phyloP scores from a whole-genome alignment of 768 basidiomycete genomes.

The Filobasidium floriforme region DNA sequence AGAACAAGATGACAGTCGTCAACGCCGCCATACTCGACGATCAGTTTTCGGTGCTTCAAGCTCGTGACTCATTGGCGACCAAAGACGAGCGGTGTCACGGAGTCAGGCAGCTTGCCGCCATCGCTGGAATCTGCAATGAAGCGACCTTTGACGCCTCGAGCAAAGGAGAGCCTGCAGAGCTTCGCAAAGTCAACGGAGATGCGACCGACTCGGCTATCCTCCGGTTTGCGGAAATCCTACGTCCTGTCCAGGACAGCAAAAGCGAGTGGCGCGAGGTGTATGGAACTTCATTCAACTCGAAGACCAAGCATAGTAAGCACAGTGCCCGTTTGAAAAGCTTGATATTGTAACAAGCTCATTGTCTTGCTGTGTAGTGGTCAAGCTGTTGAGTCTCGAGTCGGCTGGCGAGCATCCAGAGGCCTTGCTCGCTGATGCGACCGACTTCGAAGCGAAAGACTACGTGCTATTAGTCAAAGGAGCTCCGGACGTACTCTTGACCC shows the following conservation, averaged over 20 bases:
- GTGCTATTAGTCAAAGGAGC: conserved; percentile 57
- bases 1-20: conserved; percentile 57
- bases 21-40: conserved; percentile 48
- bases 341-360: neutral
- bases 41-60: conserved; percentile 26
- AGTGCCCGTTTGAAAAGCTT: neutral
- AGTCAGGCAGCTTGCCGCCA: conserved; percentile 37
- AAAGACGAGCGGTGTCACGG: conserved; percentile 9
- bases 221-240: conserved; percentile 46
- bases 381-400: neutral
- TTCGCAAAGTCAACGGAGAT: conserved; percentile 50
- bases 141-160: conserved; percentile 49
- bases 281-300: conserved; percentile 47
- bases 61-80: conserved; percentile 29
- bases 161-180: conserved; percentile 35
- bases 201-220: conserved; percentile 58
- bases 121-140: conserved; percentile 54
- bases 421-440: neutral
- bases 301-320: conserved; percentile 51
- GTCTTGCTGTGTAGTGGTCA: conserved; percentile 17
- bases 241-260: conserved; percentile 26
- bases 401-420: too few relatives aligned
- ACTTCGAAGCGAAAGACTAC: conserved; percentile 24
- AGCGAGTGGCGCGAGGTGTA: conserved; percentile 43
- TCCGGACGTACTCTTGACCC: conserved; percentile 49